A percentile compares a stretch with the other conserved stretches of the same genome.
Evolutionary conservation across 2,329 filamentous ascomycete genomes (phyloP).

Genomic region (Aspergillus fijiensis): DNA sequence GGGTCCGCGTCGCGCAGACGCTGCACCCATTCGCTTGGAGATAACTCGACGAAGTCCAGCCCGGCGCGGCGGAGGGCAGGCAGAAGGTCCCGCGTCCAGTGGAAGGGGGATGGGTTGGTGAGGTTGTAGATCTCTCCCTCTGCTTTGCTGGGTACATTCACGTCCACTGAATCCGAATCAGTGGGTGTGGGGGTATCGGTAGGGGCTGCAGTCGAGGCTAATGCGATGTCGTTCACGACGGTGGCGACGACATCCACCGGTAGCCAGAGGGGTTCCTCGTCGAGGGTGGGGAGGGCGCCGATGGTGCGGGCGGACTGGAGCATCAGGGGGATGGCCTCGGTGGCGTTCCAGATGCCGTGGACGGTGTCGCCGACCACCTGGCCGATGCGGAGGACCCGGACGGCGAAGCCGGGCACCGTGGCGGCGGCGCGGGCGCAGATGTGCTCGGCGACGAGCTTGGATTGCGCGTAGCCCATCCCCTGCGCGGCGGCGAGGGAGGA

Average conservation of each 20-base stretch:
- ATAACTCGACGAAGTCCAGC: conserved; percentile 30
- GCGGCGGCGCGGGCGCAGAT: conserved; percentile 27
- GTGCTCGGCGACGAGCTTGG: conserved; percentile 38
- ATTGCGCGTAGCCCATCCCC: conserved; percentile 45
- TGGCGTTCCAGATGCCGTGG: conserved; percentile 25
- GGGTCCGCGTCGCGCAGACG: conserved; percentile 47
- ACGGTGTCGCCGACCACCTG: conserved; percentile 36
- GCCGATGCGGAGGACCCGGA: conserved; percentile 34
- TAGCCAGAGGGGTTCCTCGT: conserved; percentile 47
- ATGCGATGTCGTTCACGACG: conserved; percentile 34
- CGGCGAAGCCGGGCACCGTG: conserved; percentile 6
- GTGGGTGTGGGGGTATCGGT: conserved; percentile 3
- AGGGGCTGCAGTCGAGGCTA: conserved; percentile 2
- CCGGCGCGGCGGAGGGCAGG: conserved; percentile 53
- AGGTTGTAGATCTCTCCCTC: conserved; percentile 46
- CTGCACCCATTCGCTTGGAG: conserved; percentile 29
- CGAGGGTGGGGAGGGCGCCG: conserved; percentile 47
- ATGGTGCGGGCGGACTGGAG: conserved; percentile 48
- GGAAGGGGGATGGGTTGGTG: conserved; percentile 50
- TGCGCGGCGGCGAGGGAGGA: conserved; percentile 38
- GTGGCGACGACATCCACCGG: conserved; percentile 46
- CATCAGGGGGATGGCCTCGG: conserved; percentile 52
- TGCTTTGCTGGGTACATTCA: no score
- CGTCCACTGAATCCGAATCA: no score
- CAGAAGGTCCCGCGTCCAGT: conserved; percentile 56